These are phyloP conservation scores for Cyberlindnera veronae DNA, from an alignment of 805 yeast species.

Conservation along the genomic window DNA sequence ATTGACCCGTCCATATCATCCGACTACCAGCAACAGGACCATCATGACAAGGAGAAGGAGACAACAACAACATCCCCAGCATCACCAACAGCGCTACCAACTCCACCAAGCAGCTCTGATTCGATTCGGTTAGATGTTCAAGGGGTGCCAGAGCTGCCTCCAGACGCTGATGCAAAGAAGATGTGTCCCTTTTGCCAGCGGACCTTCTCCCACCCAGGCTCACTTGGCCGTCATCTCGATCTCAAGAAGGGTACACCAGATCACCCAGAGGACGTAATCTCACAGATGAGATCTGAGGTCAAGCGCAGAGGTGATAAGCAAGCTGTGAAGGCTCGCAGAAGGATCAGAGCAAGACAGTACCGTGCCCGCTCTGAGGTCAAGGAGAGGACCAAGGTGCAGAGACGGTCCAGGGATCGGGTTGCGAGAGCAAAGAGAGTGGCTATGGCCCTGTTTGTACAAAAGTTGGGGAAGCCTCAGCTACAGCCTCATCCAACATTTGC, in stretches of 20 bases:
- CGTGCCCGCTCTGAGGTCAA: slow-evolving; percentile 46
- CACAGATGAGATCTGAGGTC: slow-evolving; percentile 43
- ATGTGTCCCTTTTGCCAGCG: slow-evolving; percentile 50
- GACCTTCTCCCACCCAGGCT: slow-evolving; percentile 54
- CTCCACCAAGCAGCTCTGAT: slow-evolving; percentile 2
- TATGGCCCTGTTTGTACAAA: slow-evolving; percentile 33
- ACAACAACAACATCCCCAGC: no score
- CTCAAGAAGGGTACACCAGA: slow-evolving; percentile 46
- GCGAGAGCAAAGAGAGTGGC: slow-evolving; percentile 38
- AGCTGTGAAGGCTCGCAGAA: slow-evolving; percentile 38
- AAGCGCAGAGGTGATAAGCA: slow-evolving; percentile 48
- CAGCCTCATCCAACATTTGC: slow-evolving; percentile 48
- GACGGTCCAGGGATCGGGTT: slow-evolving; percentile 41
- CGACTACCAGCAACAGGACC: neutral
- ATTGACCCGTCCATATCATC: slow-evolving; percentile 7
- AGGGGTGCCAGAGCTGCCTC: slow-evolving; percentile 26
- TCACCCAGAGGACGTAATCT: slow-evolving; percentile 51
- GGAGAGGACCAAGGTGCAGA: slow-evolving; percentile 41
- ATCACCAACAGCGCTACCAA: slow-evolving; percentile 3
- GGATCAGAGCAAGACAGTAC: slow-evolving; percentile 39
- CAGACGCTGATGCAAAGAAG: slow-evolving; percentile 31
- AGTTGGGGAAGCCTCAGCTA: slow-evolving; percentile 36
- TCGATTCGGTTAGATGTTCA: slow-evolving; percentile 14
- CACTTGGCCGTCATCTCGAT: slow-evolving; percentile 59
- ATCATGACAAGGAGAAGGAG: neutral